Base-by-base conservation (phyloP, 2,329 filamentous ascomycete genomes). In the Trichoderma brevicompactum region DNA sequence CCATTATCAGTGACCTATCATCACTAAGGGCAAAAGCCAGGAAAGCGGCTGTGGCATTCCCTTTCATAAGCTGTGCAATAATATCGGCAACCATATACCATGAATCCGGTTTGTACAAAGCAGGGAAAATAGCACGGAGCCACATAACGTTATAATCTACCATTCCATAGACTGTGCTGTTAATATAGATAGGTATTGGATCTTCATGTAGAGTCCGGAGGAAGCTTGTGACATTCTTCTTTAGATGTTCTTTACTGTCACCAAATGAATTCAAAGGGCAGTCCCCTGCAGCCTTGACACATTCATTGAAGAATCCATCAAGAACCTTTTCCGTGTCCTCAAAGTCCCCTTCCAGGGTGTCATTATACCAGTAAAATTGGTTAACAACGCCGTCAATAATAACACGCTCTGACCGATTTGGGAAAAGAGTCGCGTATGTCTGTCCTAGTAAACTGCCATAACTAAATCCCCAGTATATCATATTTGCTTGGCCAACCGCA, bases 381-480 rank as follows among this genome's bases (percentile, higher is more conserved):
- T 28, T 28, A 28, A 28, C 23, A 28, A 28, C 23, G 23, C 5
- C 5, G 23, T 28, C 23, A 28, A 28, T 2, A 3, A 28, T 3
- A 28, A 28, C 23, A 28, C 23, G 23, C 5, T 28, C 23, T 28
- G 23, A 5, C 0, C 77, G 76, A 23, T 74, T 77, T 41, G 81
- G 65, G 1, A 5, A 28, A 28, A 28, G 23, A 5, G 23, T 28
- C 23, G 5, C 23, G 23, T 28, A 28, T 28, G 23, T 28, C 5
- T 28, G 23, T 3, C 23, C 23, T 5, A 5, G 23, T 28, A 28
- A 28, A 28, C 74, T 79, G 15, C 79, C 79, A 65, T 82, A 82
- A 60, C 77, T 79, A 59, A 79, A 74, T 0, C 80, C 80, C 79
- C 78, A 81, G 58, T 78, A 80, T 5, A 72, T 65, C 70, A 79